phyloP scores from a whole-genome alignment of 768 basidiomycete species.

The Hypholoma sublateritium region DNA sequence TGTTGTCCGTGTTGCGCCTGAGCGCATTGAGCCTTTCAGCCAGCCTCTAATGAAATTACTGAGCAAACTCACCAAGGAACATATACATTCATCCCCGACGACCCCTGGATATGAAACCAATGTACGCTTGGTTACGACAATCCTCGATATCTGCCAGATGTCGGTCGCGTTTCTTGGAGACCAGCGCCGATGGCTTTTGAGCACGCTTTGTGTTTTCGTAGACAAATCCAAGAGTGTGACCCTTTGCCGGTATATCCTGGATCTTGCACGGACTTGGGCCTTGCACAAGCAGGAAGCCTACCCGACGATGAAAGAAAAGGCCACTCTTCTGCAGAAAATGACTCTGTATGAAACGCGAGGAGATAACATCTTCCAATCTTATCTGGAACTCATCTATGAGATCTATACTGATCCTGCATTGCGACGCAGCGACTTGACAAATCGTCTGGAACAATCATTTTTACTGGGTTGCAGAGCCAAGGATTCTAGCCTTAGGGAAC shows the following conservation, averaged over 20 bases:
- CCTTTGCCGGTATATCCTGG: slow-evolving; percentile 83
- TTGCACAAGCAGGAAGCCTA: slow-evolving; percentile 80
- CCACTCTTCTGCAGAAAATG: slow-evolving; percentile 88
- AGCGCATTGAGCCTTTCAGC: slow-evolving; percentile 81
- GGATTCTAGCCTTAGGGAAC: slow-evolving; percentile 74
- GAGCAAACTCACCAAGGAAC: slow-evolving; percentile 85
- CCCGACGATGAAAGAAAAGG: slow-evolving; percentile 95
- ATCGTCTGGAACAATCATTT: slow-evolving; percentile 90
- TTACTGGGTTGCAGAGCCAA: slow-evolving; percentile 86
- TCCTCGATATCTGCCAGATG: slow-evolving; percentile 83
- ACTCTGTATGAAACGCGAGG: slow-evolving; percentile 75
- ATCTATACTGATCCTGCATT: slow-evolving; percentile 89
- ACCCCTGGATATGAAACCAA: slow-evolving; percentile 54
- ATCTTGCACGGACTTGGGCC: slow-evolving; percentile 89
- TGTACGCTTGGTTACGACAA: slow-evolving; percentile 68
- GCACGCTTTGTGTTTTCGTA: slow-evolving; percentile 74
- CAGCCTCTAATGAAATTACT: slow-evolving; percentile 78
- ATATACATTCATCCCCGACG: slow-evolving; percentile 57
- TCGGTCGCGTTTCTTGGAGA: slow-evolving; percentile 85
- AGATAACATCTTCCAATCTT: slow-evolving; percentile 78
- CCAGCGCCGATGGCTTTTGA: slow-evolving; percentile 78
- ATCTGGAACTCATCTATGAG: slow-evolving; percentile 87
- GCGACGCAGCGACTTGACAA: slow-evolving; percentile 90
- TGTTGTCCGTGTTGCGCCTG: slow-evolving; percentile 75
- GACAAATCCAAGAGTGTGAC: slow-evolving; percentile 84